Conservation (phyloP, 164 flowering plant genomes). For the Tinospora cordifolia region DNA sequence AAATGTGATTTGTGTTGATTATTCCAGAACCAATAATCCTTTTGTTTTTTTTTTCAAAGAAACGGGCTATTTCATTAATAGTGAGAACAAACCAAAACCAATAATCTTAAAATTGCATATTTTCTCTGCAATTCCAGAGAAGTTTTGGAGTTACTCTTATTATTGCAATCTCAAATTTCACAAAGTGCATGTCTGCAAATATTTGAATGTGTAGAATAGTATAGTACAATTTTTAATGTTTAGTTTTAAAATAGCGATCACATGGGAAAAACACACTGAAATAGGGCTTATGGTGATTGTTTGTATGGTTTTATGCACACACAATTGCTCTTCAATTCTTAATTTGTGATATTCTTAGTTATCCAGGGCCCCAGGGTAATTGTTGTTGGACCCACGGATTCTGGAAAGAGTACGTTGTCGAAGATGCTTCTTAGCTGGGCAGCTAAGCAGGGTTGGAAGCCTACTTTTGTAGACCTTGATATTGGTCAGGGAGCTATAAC, state of each 20-base stretch:
- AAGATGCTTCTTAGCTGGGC: conserved; percentile 96
- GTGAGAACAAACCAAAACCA: too few species aligned
- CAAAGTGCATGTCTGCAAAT: not conserved
- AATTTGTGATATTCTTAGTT: conserved; percentile 13
- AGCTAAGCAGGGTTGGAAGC: conserved; percentile 95
- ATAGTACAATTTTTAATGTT: not conserved
- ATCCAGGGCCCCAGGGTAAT: conserved; percentile 85
- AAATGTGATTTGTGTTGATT: too few species aligned
- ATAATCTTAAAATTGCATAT: too few species aligned
- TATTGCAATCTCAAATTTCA: not conserved
- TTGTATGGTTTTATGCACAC: not conserved
- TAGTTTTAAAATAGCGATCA: not conserved
- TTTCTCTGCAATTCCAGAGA: too few species aligned
- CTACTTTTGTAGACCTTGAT: conserved; percentile 89
- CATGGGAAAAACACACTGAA: too few species aligned
- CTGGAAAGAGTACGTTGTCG: conserved; percentile 82
- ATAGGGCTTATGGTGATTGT: not conserved
- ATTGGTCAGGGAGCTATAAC: conserved; percentile 94
- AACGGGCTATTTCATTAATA: too few species aligned
- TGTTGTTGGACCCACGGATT: conserved; percentile 89
- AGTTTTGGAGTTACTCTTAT: too few species aligned
- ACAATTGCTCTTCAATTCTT: conserved; percentile 2
- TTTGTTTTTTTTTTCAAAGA: too few species aligned
- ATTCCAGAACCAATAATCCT: too few species aligned
- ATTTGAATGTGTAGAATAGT: not conserved